Evolutionary conservation across 192 early-diverging fungal species (phyloP).

Genomic region (Coemansia sp.): DNA sequence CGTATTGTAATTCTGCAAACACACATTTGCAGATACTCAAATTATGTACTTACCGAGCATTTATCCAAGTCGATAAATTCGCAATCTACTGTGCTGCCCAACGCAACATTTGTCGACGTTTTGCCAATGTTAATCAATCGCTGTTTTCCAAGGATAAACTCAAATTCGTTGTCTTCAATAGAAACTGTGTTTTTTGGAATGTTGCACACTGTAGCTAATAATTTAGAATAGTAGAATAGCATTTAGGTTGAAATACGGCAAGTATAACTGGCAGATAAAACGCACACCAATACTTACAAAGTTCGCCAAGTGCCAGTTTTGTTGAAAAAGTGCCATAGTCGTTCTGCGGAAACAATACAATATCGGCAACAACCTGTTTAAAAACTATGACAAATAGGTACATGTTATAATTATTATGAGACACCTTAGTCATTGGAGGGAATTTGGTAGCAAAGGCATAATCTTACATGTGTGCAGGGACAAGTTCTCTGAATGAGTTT

Average conservation of each 20-base stretch:
- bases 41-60: conserved; percentile 4
- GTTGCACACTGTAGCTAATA: conserved; percentile 3
- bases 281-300: conserved; percentile 10
- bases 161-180: conserved; percentile 11
- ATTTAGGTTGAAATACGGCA: neutral
- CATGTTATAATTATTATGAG: too few relatives aligned
- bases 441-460: too few relatives aligned
- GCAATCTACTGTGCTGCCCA: neutral
- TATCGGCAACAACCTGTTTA: conserved; percentile 14
- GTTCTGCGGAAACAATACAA: conserved; percentile 16
- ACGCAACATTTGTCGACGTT: neutral
- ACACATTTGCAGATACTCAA: too few relatives aligned
- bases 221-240: neutral
- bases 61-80: conserved; percentile 1
- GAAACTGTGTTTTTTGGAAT: neutral
- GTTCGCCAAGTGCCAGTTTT: conserved; percentile 12
- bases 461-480: conserved; percentile 12
- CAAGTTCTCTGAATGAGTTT: neutral
- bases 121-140: neutral
- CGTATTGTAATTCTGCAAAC: neutral
- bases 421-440: too few relatives aligned
- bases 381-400: conserved; percentile 15
- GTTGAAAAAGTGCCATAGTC: neutral
- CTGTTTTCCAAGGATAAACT: conserved; percentile 1
- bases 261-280: neutral